Conservation (phyloP, 352 stramenopile species). For the Globisporangium orthogonon region DNA sequence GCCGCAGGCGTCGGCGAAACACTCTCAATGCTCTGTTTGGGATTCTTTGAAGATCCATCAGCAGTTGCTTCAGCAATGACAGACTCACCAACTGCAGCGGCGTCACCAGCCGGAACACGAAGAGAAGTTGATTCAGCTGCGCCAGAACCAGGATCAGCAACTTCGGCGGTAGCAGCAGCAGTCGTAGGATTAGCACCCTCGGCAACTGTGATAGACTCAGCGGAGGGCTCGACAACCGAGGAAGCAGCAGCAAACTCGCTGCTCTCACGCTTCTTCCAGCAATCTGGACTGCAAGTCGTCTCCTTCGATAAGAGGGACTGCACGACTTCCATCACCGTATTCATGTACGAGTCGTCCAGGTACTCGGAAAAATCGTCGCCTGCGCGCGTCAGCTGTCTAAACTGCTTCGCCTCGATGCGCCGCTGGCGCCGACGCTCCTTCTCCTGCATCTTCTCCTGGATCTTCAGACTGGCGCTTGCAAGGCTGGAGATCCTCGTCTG, state of each 20-base stretch:
- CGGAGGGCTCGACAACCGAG: too few relatives aligned
- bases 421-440: slow-evolving; percentile 25
- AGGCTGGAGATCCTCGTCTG: slow-evolving; percentile 56
- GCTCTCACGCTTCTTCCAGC: slow-evolving; percentile 25
- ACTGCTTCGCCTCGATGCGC: slow-evolving; percentile 16
- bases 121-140: too few relatives aligned
- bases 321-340: slow-evolving; percentile 21
- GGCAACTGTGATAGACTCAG: background rate
- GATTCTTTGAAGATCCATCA: background rate
- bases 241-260: background rate
- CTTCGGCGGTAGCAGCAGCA: background rate
- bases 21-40: background rate
- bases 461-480: slow-evolving; percentile 46
- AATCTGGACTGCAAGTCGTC: slow-evolving; percentile 25
- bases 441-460: slow-evolving; percentile 59
- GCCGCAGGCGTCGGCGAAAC: background rate
- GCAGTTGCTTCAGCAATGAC: background rate
- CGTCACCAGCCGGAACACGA: background rate
- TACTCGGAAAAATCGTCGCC: slow-evolving; percentile 56
- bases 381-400: slow-evolving; percentile 32
- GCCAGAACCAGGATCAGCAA: background rate
- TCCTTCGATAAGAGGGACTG: slow-evolving; percentile 14
- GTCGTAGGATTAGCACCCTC: background rate
- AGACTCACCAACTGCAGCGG: background rate
- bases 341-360: slow-evolving; percentile 53